Evolutionary conservation across 1,284 basidiomycete species (phyloP).

Genomic region (Tylopilus orsonianus): DNA sequence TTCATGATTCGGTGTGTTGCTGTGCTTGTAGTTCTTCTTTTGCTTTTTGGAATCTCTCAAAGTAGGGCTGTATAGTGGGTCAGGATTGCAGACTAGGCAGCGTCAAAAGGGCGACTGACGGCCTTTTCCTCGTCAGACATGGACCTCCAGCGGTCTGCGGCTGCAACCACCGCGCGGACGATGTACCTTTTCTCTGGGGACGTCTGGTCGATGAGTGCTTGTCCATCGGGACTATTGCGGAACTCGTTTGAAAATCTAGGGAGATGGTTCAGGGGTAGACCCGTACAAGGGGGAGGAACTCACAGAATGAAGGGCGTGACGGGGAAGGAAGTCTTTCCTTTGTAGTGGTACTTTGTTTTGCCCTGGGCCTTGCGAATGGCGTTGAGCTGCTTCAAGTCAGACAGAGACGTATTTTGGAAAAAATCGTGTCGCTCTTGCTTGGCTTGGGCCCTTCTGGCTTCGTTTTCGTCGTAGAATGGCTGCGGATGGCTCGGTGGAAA

Average conservation of each 20-base stretch:
- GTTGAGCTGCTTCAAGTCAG: slow-evolving; percentile 26
- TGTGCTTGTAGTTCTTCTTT: slow-evolving; percentile 16
- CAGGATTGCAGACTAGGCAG: neutral
- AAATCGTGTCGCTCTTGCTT: slow-evolving; percentile 25
- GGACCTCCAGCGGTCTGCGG: slow-evolving; percentile 28
- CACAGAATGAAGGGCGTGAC: slow-evolving; percentile 24
- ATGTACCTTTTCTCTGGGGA: neutral
- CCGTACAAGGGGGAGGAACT: neutral
- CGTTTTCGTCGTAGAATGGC: slow-evolving; percentile 31
- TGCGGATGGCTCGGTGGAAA: neutral
- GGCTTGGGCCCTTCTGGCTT: slow-evolving; percentile 18
- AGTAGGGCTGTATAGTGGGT: slow-evolving; percentile 23
- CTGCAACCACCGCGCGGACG: slow-evolving; percentile 11
- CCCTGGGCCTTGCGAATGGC: slow-evolving; percentile 25
- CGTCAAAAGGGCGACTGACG: slow-evolving; percentile 11
- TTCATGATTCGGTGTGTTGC: slow-evolving; percentile 11
- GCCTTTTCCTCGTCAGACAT: slow-evolving; percentile 31
- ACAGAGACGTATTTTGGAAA: slow-evolving; percentile 15
- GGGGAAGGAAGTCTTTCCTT: neutral
- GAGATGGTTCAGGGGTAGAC: neutral
- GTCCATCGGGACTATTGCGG: slow-evolving; percentile 22
- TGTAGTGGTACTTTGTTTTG: slow-evolving; percentile 17
- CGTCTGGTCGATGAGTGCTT: slow-evolving; percentile 13
- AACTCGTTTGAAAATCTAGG: slow-evolving; percentile 29
- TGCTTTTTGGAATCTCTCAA: slow-evolving; percentile 18